Percentiles rank a stretch among this genome's conserved stretches.
phyloP scores from a whole-genome alignment of 345 rosid species.

The Sapria himalayana region DNA sequence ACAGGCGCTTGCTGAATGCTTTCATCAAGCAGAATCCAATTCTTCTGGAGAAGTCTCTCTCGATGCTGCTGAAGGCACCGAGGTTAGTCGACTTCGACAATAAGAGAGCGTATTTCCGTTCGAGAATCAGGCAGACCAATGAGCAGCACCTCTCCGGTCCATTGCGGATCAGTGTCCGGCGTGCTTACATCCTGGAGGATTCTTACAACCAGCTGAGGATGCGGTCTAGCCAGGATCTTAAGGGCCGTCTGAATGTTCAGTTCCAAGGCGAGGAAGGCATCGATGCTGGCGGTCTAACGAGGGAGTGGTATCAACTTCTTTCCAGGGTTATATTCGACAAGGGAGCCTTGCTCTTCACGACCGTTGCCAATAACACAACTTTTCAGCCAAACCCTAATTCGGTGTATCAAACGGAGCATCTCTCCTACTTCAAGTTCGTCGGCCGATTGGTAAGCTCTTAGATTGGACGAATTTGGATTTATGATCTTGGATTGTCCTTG shows the following conservation, averaged over 20 bases:
- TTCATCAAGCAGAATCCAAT: conserved; percentile 77
- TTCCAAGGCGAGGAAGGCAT: conserved; percentile 99
- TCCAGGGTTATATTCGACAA: conserved; percentile 92
- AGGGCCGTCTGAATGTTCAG: conserved; percentile 79
- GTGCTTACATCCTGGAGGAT: conserved; percentile 91
- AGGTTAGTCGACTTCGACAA: conserved; percentile 86
- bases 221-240: conserved; percentile 76
- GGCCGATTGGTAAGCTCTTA: conserved; percentile 71
- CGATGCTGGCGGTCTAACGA: conserved; percentile 95
- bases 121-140: conserved; percentile 79
- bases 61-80: conserved; percentile 85
- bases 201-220: conserved; percentile 91
- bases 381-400: conserved; percentile 98
- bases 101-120: conserved; percentile 79
- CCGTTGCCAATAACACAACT: conserved; percentile 81
- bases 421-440: conserved; percentile 86
- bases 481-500: too few species aligned
- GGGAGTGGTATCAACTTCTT: conserved; percentile 94
- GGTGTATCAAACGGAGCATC: conserved; percentile 88
- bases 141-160: conserved; percentile 85
- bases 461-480: too few species aligned
- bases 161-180: conserved; percentile 67
- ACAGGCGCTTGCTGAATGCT: conserved; percentile 74
- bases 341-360: conserved; percentile 85
- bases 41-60: conserved; percentile 75